Evolutionary conservation across 2,329 filamentous ascomycete genomes (phyloP), one percentile per base, ranked within the genome.

Genomic region (Dactylellina drechsleri): DNA sequence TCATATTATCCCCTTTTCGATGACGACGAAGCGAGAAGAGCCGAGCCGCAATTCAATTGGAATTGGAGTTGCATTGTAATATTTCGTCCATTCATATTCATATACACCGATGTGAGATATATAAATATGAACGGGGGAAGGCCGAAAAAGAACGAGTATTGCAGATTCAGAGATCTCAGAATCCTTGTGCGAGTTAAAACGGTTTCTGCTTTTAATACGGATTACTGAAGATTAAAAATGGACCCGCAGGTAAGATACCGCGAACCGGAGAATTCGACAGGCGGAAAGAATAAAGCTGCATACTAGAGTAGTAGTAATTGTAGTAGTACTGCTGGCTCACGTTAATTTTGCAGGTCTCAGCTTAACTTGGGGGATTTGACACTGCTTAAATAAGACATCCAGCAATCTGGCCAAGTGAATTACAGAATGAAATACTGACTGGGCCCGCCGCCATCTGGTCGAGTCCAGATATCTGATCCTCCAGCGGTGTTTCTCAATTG

Each of bases 351-450:
- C 20, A 12, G 12, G 26, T 62, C 45, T 20, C 62, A 66, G 20
- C 4, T 31, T 36, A 36, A 36, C 31, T 18, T 52, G 47, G 57
- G 66, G 66, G 66, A 70, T 62, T 47, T 62, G 56, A n/a, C 66
- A 70, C 50, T 70, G 66, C 66, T 70, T 70, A 70, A 70, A 70
- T 70, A 70, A 70, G 57, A 26, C 31, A 41, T 70, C 31, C 40
- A 28, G 66, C 58, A 20, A 36, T 18, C 26, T 31, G 18, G 28
- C 53, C 10, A n/a, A 53, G 49, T 36, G 47, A 43, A 67, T 67
- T 60, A 59, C 31, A 45, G 31, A 20, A 66, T 41, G 1, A 47
- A 47, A 6, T 47, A 13, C 43, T 47, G 43, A 13, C 8, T 36
- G 6, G 31, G 31, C 6, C 23, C 23, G 10, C 31, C 31, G 31